These are phyloP conservation scores for Coemansia sp. DNA, from an alignment of 192 early-diverging fungal species.

Conservation along the genomic window DNA sequence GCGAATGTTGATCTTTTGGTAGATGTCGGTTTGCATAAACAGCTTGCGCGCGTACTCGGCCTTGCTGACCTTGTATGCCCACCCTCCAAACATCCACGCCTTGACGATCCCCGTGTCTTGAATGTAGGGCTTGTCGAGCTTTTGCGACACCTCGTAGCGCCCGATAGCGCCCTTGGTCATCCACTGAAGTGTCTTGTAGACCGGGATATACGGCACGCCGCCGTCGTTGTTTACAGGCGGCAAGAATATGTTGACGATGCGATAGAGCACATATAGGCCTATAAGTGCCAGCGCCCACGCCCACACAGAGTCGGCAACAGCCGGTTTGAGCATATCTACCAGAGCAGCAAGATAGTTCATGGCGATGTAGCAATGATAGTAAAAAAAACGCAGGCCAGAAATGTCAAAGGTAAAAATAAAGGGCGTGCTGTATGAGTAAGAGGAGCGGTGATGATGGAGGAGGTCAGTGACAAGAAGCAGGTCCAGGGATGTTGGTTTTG, in stretches of 20 bases:
- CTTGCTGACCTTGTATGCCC: conserved; percentile 53
- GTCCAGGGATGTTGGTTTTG: neutral
- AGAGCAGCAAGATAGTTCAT: neutral
- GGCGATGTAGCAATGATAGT: neutral
- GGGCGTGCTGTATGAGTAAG: neutral
- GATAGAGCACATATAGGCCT: conserved; percentile 19
- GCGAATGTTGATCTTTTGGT: conserved; percentile 50
- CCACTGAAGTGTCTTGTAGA: conserved; percentile 42
- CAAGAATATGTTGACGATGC: conserved; percentile 16
- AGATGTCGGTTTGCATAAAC: conserved; percentile 52
- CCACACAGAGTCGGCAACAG: neutral
- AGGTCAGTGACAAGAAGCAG: neutral
- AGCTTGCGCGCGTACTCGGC: conserved; percentile 52
- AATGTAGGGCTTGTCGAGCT: conserved; percentile 44
- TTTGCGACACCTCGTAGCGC: conserved; percentile 47
- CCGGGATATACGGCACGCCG: conserved; percentile 50
- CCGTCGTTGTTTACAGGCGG: conserved; percentile 41
- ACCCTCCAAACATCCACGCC: conserved; percentile 54
- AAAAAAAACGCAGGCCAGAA: neutral
- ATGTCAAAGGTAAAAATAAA: neutral
- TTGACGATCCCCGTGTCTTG: conserved; percentile 41
- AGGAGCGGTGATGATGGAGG: neutral
- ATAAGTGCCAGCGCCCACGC: conserved; percentile 8
- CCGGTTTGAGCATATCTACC: neutral
- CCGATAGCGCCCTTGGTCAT: conserved; percentile 41